Conservation (phyloP, 139 green algal species). For the Nannochloris sp. region DNA sequence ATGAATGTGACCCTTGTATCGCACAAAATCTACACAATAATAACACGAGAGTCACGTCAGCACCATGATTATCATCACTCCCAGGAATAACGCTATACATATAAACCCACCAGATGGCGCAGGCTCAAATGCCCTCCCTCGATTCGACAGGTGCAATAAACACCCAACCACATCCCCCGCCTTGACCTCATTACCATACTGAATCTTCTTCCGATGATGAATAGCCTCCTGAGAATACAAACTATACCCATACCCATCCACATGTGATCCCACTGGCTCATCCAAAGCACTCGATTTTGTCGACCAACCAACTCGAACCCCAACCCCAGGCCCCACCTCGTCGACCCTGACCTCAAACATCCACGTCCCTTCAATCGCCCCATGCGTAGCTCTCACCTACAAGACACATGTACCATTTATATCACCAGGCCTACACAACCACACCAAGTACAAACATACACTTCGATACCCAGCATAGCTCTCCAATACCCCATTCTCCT, state of each 20-base stretch:
- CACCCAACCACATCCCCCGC: slow-evolving; percentile 51
- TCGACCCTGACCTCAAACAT: slow-evolving; percentile 66
- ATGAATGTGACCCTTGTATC: slow-evolving; percentile 41
- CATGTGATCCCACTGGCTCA: slow-evolving; percentile 61
- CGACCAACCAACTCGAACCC: slow-evolving; percentile 63
- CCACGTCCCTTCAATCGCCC: slow-evolving; percentile 45
- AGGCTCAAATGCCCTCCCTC: slow-evolving; percentile 19
- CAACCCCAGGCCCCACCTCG: slow-evolving; percentile 50
- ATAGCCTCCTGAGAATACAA: slow-evolving; percentile 68
- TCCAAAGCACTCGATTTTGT: slow-evolving; percentile 66
- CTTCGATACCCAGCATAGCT: neutral
- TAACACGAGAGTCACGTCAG: neutral
- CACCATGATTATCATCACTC: neutral
- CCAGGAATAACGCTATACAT: slow-evolving; percentile 14
- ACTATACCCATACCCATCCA: slow-evolving; percentile 57
- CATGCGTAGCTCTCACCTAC: slow-evolving; percentile 50
- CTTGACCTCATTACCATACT: slow-evolving; percentile 37
- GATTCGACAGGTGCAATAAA: slow-evolving; percentile 35
- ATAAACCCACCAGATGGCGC: slow-evolving; percentile 4
- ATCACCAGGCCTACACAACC: neutral
- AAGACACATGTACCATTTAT: neutral
- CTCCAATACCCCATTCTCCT: neutral
- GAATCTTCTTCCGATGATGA: slow-evolving; percentile 28
- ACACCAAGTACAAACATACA: neutral
- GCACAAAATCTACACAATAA: slow-evolving; percentile 30